Base-by-base conservation (phyloP, 805 yeast species). In the Nematodospora valgi region DNA sequence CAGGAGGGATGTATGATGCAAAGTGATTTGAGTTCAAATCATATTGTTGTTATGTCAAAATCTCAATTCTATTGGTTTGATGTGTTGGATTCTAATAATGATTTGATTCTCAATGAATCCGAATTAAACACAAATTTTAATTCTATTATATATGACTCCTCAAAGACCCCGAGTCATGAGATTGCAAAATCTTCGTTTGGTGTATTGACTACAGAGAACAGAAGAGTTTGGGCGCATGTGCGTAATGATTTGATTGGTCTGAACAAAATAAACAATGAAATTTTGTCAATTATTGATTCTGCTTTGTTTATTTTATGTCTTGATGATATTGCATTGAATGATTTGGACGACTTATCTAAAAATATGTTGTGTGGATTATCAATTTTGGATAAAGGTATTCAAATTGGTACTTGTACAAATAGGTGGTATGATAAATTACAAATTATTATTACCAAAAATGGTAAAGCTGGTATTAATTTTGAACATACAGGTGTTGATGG, bases 401-500 rank as follows among this genome's bases (percentile, higher is more conserved):
- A 88, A 62, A 82, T 83, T 22, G 97, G 97, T 40, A 86, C 96
- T 4, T 87, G 96, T 62, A 83, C 95, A 22, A 88, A 88, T 59
- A 69, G 97, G 56, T 88, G 96, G 96, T 88, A 87, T 56, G 97
- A 88, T 61, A 88, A 88, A 61, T 62, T 88, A 44, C 96, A 88
- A 59, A 72, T 88, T 45, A 88, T 88, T 35, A 77, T 88, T 37
- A 86, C 96, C 4, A 78, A 80, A 55, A 86, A 88, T 58, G 95
- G 94, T 16, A 84, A 85, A 58, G 96, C 93, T 2, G 97, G 97
- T 19, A 80, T 88, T 46, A 88, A 89, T 58, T 88, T 88, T 54
- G 97, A 88, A 52, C 93, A 88, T 53, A 84, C 97, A 0, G 96
- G 96, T 47, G 94, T 88, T 18, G 97, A 88, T 60, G 97, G 97